Base-by-base conservation (phyloP, 768 basidiomycete genomes). In the Auriscalpium microsporum region DNA sequence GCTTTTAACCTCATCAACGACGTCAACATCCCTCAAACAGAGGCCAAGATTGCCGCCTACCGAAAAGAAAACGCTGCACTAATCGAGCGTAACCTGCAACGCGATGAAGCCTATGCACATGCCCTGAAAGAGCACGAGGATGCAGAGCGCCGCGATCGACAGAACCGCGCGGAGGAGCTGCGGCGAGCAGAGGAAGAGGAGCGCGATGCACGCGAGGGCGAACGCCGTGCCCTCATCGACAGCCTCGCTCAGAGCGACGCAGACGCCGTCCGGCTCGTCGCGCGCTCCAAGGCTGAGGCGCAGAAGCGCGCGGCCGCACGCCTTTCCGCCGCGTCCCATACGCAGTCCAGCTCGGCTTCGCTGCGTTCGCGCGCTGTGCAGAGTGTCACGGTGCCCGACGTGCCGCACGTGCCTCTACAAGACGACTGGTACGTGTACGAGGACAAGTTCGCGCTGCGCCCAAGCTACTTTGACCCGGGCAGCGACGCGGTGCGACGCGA, bases 1-100 rank as follows among this genome's bases (percentile, higher is more conserved):
- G 94, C 91, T 6, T 97, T 95, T 75, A 97, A 98, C 68, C 83
- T 98, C 36, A 93, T 97, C 54, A 86, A 96, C 60, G 88, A 91
- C 33, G 79, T 94, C 46, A 86, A 96, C 56, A 67, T 92, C 19
- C 68, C 79, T 6, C 76, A 83, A 62, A 97, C 94, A 0, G 94
- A 98, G 72, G 82, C 81, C 8, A 83, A 89, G 17, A 88, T 99
- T 58, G 78, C 80, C 2, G 77, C 78, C 45, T 91, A 90, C 68
- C 84, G 86, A 44, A 78, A 77, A 23, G 86, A 90, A 63, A 97
- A 97, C 64, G 86, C 87, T 1, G 79, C 82, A 0, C 72, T 87
- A 23, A 97, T 92, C 50, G 86, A 90, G 59, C 78, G 87, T 50
- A 98, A 98, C 69, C 69, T 83, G 33, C 86, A 89, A 62, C 82